Evolutionary conservation across 352 stramenopile species (phyloP).

Genomic region (Pythium guiyangense): DNA sequence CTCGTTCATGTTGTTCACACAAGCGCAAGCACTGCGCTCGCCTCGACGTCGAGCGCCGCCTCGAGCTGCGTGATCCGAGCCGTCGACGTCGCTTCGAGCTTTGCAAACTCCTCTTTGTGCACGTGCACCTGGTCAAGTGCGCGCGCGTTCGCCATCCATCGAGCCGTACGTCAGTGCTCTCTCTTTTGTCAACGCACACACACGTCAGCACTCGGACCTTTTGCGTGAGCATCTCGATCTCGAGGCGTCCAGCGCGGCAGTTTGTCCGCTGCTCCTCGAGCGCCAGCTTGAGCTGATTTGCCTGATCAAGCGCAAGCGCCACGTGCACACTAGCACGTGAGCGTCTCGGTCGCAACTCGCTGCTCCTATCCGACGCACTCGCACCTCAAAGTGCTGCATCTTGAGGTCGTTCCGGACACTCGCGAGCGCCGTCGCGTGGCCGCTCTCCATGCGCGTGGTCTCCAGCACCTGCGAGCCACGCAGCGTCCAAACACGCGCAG

Average conservation of each 20-base stretch:
- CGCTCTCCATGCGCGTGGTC: constrained; percentile 44
- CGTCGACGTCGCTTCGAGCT: constrained; percentile 61
- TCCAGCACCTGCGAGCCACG: constrained; percentile 32
- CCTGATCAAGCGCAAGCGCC: constrained; percentile 12
- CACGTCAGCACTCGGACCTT: constrained; percentile 32
- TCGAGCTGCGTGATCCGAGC: constrained; percentile 56
- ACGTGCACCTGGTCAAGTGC: constrained; percentile 36
- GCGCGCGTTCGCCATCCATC: not conserved
- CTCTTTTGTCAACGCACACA: too few species aligned
- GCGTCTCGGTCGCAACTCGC: not conserved
- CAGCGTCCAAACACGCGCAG: not conserved
- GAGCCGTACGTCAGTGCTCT: too few species aligned
- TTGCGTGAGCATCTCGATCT: constrained; percentile 67
- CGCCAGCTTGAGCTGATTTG: constrained; percentile 56
- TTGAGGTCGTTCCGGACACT: constrained; percentile 60
- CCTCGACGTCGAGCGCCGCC: constrained; percentile 47
- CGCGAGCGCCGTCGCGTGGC: constrained; percentile 43
- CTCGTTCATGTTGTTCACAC: not conserved
- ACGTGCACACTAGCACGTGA: not conserved
- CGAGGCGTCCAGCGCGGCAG: constrained; percentile 25
- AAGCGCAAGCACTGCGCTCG: constrained; percentile 7
- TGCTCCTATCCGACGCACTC: not conserved
- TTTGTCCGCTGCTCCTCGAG: constrained; percentile 48
- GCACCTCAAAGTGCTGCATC: constrained; percentile 77
- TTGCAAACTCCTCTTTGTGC: constrained; percentile 65